Percentiles rank a stretch among this genome's conserved stretches.
phyloP scores from a whole-genome alignment of 345 rosid genomes.

The Carallia brachiata region DNA sequence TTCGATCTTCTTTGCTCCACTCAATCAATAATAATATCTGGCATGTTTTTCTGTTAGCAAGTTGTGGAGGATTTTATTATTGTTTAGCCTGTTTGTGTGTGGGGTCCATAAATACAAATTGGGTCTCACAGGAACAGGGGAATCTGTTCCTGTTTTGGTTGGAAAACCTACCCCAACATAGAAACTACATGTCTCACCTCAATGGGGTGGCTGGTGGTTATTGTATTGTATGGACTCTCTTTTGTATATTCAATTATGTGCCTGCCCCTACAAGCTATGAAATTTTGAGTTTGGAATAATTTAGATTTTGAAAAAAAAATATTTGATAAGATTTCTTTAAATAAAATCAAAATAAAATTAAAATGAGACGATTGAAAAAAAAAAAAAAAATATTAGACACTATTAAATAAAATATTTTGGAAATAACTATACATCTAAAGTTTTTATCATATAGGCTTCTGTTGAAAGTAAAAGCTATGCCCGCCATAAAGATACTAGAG shows the following conservation, averaged over 20 bases:
- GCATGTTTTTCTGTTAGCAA: too few relatives aligned
- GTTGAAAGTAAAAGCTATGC: too few relatives aligned
- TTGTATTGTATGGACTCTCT: neutral
- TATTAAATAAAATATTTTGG: too few relatives aligned
- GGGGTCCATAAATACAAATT: slow-evolving; percentile 4
- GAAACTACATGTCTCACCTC: slow-evolving; percentile 30
- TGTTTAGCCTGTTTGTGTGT: neutral
- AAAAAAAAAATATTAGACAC: too few relatives aligned
- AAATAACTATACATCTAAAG: too few relatives aligned
- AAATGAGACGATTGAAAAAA: too few relatives aligned
- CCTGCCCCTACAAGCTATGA: neutral
- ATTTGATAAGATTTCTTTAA: too few relatives aligned
- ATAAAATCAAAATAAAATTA: too few relatives aligned
- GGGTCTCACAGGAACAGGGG: slow-evolving; percentile 16
- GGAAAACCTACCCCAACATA: slow-evolving; percentile 34
- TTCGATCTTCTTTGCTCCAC: neutral
- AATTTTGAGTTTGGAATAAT: slow-evolving; percentile 1
- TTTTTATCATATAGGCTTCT: too few relatives aligned
- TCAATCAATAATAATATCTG: neutral
- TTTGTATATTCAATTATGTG: neutral
- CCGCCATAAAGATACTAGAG: too few relatives aligned
- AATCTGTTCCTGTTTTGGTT: slow-evolving; percentile 28
- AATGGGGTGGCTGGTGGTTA: slow-evolving; percentile 15
- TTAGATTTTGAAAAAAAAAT: too few relatives aligned
- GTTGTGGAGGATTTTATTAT: too few relatives aligned